Evolutionary conservation across 2,329 filamentous ascomycete species (phyloP).

Genomic region (Mycosphaerelloides madeirae): DNA sequence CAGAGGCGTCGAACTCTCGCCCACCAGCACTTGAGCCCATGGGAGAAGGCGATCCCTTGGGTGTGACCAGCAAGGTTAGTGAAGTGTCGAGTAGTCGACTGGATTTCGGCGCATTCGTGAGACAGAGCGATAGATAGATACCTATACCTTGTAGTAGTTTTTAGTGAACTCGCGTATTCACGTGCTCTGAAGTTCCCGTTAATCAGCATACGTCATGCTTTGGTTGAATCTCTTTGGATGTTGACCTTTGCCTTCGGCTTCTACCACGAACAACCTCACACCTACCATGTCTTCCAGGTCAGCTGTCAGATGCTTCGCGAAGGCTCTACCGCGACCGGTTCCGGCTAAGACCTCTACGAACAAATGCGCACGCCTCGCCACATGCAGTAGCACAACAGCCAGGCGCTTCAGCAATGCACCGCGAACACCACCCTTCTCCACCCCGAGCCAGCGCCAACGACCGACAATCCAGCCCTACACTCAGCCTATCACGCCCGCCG

Average conservation of each 20-base stretch:
- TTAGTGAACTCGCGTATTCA: not conserved
- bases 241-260: not conserved
- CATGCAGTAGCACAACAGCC: not conserved
- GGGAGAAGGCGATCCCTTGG: slow-evolving; percentile 12
- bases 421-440: slow-evolving; percentile 18
- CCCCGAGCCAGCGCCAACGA: slow-evolving; percentile 20
- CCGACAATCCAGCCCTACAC: slow-evolving; percentile 21
- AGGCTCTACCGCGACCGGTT: slow-evolving; percentile 4
- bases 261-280: not conserved
- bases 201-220: not conserved
- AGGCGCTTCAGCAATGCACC: slow-evolving; percentile 20
- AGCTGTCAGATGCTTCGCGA: slow-evolving; percentile 8
- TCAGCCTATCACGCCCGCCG: slow-evolving; percentile 20
- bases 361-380: slow-evolving; percentile 5
- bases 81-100: slow-evolving; percentile 4
- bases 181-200: not conserved
- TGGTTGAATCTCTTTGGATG: not conserved
- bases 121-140: slow-evolving; percentile 18
- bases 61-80: slow-evolving; percentile 4
- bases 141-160: too few species aligned
- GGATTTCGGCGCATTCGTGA: slow-evolving; percentile 18
- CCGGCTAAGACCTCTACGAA: not conserved
- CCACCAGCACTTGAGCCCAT: not conserved
- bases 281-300: slow-evolving; percentile 10
- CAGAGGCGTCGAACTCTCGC: too few species aligned